Evolutionary conservation across 2,329 filamentous ascomycete species (phyloP), one percentile per base, ranked within the genome.

Genomic region (Colletotrichum tropicicola): DNA sequence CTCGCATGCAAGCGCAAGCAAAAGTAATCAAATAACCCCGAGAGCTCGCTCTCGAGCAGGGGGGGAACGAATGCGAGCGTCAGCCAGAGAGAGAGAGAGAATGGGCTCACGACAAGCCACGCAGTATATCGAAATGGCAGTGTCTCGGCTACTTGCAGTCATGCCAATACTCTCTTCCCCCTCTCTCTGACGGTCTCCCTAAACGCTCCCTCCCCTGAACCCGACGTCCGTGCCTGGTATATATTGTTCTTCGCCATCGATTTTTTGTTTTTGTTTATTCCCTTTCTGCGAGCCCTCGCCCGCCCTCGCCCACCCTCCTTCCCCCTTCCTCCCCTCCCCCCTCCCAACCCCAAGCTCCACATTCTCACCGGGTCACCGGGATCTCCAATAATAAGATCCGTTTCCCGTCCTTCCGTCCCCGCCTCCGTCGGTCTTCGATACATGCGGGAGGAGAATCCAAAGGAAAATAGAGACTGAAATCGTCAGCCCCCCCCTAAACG

Each of bases 101-200:
- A 35, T 35, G 12, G n/a, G 32, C 32, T 35, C 32, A n/a, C 32
- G 32, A 35, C 19, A 19, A 43, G n/a, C 7, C 39, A 51, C 39
- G 23, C 13, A 17, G 17, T 5, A 51, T 27, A 41, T 27, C 44
- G 48, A 51, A 47, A 49, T 62, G 45, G 51, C 35, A 27, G 39
- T 65, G 57, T 65, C 62, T 62, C 62, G 58, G 62, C 62, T 65
- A 65, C 62, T 51, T 49, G 57, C 62, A 65, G 44, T 43, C 37
- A 61, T 54, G 48, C n/a, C 28, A 28, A 13, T 30, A 4, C 21
- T 45, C 27, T 30, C 37, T 19, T 6, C 9, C 23, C 12, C 30
- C 35, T 35, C 30, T 35, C 30, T 6, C 30, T 35, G 9, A 10
- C 30, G 9, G 9, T 35, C 37, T 41, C 37, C 37, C 37, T 19